A percentile compares a stretch with the other conserved stretches of the same genome.
Evolutionary conservation across 2,329 filamentous ascomycete species (phyloP).

Genomic region (Ilyonectria destructans): DNA sequence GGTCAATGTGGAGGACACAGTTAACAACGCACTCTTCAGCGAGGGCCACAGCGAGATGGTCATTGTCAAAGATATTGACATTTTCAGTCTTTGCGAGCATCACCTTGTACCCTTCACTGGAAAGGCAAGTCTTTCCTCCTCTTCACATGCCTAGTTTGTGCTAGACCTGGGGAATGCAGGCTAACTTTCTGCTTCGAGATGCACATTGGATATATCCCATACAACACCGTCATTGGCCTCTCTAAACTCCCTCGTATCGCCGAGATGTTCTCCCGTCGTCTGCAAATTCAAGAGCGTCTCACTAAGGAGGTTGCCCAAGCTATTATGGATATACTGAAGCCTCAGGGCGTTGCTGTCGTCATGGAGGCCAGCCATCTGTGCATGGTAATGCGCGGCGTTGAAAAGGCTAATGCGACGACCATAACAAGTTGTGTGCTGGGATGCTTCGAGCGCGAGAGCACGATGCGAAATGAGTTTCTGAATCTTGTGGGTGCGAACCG

Average conservation of each 20-base stretch:
- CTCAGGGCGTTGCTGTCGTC: conserved; percentile 95
- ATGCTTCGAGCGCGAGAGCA: conserved; percentile 91
- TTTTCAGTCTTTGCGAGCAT: conserved; percentile 96
- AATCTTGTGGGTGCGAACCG: conserved; percentile 80
- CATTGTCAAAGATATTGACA: conserved; percentile 97
- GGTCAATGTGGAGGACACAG: conserved; percentile 91
- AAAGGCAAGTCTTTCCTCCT: conserved; percentile 73
- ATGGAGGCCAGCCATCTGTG: conserved; percentile 98
- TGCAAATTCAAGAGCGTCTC: conserved; percentile 96
- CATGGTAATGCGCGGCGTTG: conserved; percentile 99
- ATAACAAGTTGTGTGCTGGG: conserved; percentile 98
- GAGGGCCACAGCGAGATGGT: conserved; percentile 98
- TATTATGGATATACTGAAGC: conserved; percentile 92
- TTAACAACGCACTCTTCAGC: conserved; percentile 95
- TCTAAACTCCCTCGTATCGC: conserved; percentile 96
- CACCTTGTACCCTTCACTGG: conserved; percentile 97
- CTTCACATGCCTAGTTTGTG: not conserved
- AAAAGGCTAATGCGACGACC: conserved; percentile 91
- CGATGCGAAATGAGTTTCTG: conserved; percentile 96
- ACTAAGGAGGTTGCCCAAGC: conserved; percentile 97
- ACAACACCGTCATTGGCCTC: conserved; percentile 91
- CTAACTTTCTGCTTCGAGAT: conserved; percentile 71
- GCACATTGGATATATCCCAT: conserved; percentile 98
- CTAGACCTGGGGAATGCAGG: not conserved
- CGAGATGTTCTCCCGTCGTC: conserved; percentile 93